These are phyloP conservation scores for Peronospora tabacina DNA, from an alignment of 352 stramenopile genomes.

Conservation along the genomic window DNA sequence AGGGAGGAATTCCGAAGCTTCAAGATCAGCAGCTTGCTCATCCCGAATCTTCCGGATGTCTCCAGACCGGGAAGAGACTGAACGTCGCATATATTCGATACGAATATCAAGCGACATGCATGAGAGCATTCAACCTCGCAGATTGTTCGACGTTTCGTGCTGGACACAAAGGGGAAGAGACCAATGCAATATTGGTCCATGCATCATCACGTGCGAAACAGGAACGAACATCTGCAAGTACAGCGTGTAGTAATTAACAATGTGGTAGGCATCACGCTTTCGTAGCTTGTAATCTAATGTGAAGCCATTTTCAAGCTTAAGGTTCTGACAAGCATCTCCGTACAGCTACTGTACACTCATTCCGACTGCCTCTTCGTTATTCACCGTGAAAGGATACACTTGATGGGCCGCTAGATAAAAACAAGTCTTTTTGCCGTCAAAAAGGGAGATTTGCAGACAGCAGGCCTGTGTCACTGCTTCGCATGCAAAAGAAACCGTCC, in stretches of 20 bases:
- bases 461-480: slow-evolving; percentile 1
- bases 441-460: slow-evolving; percentile 13
- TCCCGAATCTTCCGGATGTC: slow-evolving; percentile 8
- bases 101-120: not conserved
- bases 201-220: not conserved
- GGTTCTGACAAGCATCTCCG: not conserved
- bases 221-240: not conserved
- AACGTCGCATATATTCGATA: slow-evolving; percentile 4
- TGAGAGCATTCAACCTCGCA: too few relatives aligned
- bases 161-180: slow-evolving; percentile 3
- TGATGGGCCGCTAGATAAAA: slow-evolving; percentile 8
- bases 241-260: not conserved
- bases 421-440: too few relatives aligned
- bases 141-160: too few relatives aligned
- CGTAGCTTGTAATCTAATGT: not conserved
- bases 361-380: not conserved
- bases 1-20: slow-evolving; percentile 14
- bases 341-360: not conserved
- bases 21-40: not conserved
- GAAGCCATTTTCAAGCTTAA: not conserved
- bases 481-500: not conserved
- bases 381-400: slow-evolving; percentile 20
- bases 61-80: slow-evolving; percentile 7
- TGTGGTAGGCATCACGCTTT: not conserved
- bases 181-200: slow-evolving; percentile 10